A percentile compares a stretch with the other conserved stretches of the same genome.
phyloP scores from a whole-genome alignment of 2,329 filamentous ascomycete species.

The Fusarium palustre region DNA sequence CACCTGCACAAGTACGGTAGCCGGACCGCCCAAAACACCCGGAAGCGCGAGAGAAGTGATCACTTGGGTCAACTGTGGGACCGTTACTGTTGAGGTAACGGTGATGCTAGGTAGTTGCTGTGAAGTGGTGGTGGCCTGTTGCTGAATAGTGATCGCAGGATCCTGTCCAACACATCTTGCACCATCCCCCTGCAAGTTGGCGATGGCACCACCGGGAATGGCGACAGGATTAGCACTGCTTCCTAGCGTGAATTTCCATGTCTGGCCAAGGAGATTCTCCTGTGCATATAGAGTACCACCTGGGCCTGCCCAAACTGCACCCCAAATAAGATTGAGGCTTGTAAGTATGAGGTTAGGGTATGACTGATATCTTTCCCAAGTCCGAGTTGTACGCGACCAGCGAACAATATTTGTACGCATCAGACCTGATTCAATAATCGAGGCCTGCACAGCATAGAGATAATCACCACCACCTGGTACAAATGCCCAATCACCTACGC shows the following conservation, averaged over 20 bases:
- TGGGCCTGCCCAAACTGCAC: constrained; percentile 4
- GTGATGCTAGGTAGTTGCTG: background rate
- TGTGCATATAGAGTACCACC: constrained; percentile 1
- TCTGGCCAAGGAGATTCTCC: constrained; percentile 5
- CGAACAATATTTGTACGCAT: constrained; percentile 23
- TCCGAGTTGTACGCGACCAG: constrained; percentile 16
- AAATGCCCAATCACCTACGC: constrained; percentile 9
- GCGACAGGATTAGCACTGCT: background rate
- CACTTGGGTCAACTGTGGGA: background rate
- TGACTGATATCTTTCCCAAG: constrained; percentile 17
- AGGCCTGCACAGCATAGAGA: constrained; percentile 5
- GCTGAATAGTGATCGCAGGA: background rate
- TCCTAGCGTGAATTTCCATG: constrained; percentile 13
- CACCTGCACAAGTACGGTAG: constrained; percentile 18
- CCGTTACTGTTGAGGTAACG: background rate
- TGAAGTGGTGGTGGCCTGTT: background rate
- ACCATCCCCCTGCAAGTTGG: constrained; percentile 6
- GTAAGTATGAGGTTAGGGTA: constrained; percentile 15
- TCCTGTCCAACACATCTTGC: constrained; percentile 4
- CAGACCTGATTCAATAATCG: constrained; percentile 6
- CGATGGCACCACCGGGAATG: background rate
- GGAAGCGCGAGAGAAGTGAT: background rate
- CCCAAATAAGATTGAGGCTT: background rate
- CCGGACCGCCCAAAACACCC: constrained; percentile 13
- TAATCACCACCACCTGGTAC: constrained; percentile 13